Evolutionary conservation across 2,329 filamentous ascomycete species (phyloP).

Genomic region (Fusarium tjaetaba): DNA sequence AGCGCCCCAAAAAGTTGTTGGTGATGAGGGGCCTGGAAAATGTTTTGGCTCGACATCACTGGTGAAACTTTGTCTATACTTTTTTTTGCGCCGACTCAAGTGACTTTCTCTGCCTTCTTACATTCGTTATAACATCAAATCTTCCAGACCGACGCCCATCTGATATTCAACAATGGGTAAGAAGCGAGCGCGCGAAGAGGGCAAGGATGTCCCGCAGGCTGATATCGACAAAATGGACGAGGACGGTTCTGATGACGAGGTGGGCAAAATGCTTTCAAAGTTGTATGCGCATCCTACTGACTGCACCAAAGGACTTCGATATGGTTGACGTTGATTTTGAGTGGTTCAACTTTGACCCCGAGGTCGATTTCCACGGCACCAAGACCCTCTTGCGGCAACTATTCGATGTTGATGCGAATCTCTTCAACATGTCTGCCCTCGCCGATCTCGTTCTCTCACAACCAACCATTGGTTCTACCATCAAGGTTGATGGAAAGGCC

Average conservation of each 20-base stretch:
- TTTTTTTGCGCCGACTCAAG: background rate
- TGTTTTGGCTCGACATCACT: slow-evolving; percentile 43
- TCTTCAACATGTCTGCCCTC: slow-evolving; percentile 88
- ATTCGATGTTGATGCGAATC: slow-evolving; percentile 84
- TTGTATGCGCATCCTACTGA: slow-evolving; percentile 21
- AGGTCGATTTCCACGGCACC: slow-evolving; percentile 93
- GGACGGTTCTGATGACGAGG: slow-evolving; percentile 65
- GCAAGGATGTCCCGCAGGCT: slow-evolving; percentile 51
- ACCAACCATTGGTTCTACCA: slow-evolving; percentile 87
- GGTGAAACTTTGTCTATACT: slow-evolving; percentile 3
- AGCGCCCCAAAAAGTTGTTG: slow-evolving; percentile 40
- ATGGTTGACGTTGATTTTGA: slow-evolving; percentile 97
- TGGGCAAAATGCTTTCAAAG: slow-evolving; percentile 42
- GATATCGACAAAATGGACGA: slow-evolving; percentile 61
- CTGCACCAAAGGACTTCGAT: slow-evolving; percentile 76
- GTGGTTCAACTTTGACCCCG: slow-evolving; percentile 94
- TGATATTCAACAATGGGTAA: slow-evolving; percentile 56
- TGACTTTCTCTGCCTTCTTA: background rate
- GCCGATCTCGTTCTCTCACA: slow-evolving; percentile 89
- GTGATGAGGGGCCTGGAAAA: slow-evolving; percentile 57
- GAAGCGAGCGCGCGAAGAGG: slow-evolving; percentile 61
- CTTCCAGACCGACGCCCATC: background rate
- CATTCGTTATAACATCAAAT: background rate
- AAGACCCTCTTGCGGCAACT: slow-evolving; percentile 91
- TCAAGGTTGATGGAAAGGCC: slow-evolving; percentile 96